Percentiles rank a stretch among this genome's conserved stretches.
These are phyloP conservation scores for Lathyrus oleraceus DNA, from an alignment of 306 rosid genomes.

Conservation along the genomic window DNA sequence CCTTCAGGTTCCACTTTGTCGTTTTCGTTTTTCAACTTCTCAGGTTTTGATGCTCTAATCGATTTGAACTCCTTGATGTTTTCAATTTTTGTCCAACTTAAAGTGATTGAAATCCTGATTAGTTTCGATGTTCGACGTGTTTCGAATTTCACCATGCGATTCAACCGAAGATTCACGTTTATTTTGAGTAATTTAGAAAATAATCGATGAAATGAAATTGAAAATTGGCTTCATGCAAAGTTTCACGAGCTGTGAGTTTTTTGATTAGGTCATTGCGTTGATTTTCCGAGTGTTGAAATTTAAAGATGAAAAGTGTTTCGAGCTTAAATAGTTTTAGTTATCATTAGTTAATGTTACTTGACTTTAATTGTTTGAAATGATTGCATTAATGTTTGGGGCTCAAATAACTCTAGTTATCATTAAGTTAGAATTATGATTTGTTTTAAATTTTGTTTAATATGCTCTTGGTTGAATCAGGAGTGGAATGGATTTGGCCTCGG, in stretches of 20 bases:
- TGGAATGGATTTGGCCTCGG: slow-evolving; percentile 55
- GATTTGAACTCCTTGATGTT: slow-evolving; percentile 9
- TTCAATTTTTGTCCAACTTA: background rate
- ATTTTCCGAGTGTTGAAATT: slow-evolving; percentile 12
- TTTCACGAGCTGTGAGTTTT: slow-evolving; percentile 26
- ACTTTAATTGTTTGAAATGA: background rate
- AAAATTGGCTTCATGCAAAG: background rate
- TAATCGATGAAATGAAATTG: slow-evolving; percentile 9
- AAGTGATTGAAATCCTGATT: slow-evolving; percentile 28
- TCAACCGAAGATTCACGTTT: slow-evolving; percentile 21
- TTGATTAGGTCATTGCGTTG: slow-evolving; percentile 12
- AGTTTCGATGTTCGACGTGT: slow-evolving; percentile 1
- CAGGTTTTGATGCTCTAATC: background rate
- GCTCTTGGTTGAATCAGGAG: slow-evolving; percentile 41
- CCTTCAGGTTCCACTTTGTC: slow-evolving; percentile 40
- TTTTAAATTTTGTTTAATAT: slow-evolving; percentile 26
- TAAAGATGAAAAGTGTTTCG: slow-evolving; percentile 14
- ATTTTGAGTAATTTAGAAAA: background rate
- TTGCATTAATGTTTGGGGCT: no score
- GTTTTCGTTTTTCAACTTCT: background rate
- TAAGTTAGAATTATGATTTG: background rate
- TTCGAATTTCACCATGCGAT: slow-evolving; percentile 14
- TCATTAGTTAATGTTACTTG: background rate
- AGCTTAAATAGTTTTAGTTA: slow-evolving; percentile 1
- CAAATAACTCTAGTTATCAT: background rate